Percentiles rank a stretch among this genome's conserved stretches.
Conservation (phyloP, 176 grass and related monocot genomes). For the Musa schizocarpa region DNA sequence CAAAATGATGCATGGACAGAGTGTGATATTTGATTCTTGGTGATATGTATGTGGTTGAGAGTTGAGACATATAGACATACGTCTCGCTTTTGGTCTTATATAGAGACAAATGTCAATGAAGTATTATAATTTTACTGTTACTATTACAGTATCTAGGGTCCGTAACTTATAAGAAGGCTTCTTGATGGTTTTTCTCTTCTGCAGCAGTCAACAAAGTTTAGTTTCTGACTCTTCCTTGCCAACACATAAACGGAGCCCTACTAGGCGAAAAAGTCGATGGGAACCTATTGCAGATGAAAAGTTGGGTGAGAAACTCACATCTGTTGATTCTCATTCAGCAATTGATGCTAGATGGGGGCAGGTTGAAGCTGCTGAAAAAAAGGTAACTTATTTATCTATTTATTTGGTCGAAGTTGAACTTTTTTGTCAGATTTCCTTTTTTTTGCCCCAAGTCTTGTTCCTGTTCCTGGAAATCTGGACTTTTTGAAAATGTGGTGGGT, state of each 20-base stretch:
- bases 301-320: slow-evolving; percentile 41
- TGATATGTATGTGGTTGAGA: neutral
- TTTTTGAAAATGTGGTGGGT: neutral
- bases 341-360: slow-evolving; percentile 27
- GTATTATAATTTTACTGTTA: neutral
- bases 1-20: neutral
- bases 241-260: slow-evolving; percentile 31
- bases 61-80: neutral
- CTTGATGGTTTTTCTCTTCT: slow-evolving; percentile 23
- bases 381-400: slow-evolving; percentile 33
- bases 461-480: too few species aligned
- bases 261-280: slow-evolving; percentile 87
- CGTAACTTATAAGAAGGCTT: neutral
- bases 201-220: slow-evolving; percentile 37
- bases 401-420: neutral
- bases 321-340: slow-evolving; percentile 26
- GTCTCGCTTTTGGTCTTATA: neutral
- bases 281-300: slow-evolving; percentile 62
- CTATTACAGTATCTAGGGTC: neutral
- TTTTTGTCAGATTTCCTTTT: neutral
- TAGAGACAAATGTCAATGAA: neutral
- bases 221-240: slow-evolving; percentile 31
- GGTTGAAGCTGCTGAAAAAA: slow-evolving; percentile 38
- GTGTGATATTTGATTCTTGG: neutral
- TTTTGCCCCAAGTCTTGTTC: neutral